Conservation (phyloP, 2,329 filamentous ascomycete species). For the Aspergillus jensenii region DNA sequence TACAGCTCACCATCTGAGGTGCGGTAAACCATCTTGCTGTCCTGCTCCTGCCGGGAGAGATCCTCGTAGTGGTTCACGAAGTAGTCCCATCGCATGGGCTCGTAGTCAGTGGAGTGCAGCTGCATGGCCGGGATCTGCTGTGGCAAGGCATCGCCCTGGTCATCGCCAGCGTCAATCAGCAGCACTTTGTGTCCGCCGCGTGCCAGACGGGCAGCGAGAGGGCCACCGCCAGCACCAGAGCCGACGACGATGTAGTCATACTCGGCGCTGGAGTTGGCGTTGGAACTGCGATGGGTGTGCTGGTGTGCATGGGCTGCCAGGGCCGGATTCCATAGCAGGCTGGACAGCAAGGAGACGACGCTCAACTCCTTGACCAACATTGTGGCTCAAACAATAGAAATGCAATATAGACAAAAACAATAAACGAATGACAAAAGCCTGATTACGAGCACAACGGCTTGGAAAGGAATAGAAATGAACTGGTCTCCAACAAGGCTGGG, state of each 20-base stretch:
- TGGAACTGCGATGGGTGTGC: too few species aligned
- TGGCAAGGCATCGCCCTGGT: slow-evolving; percentile 31
- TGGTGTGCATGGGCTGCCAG: too few species aligned
- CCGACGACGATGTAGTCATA: slow-evolving; percentile 44
- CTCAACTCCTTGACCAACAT: too few species aligned
- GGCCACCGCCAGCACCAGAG: slow-evolving; percentile 39
- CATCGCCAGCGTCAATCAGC: slow-evolving; percentile 38
- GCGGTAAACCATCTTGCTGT: slow-evolving; percentile 42
- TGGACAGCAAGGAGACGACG: too few species aligned
- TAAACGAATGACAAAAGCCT: too few species aligned
- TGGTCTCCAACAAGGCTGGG: too few species aligned
- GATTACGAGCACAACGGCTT: too few species aligned
- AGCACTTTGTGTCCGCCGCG: slow-evolving; percentile 36
- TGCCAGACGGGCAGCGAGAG: slow-evolving; percentile 36
- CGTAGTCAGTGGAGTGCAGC: slow-evolving; percentile 29
- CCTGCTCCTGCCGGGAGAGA: slow-evolving; percentile 25
- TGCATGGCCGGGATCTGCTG: slow-evolving; percentile 30
- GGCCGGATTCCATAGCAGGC: too few species aligned
- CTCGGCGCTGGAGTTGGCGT: slow-evolving; percentile 12
- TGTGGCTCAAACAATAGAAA: too few species aligned
- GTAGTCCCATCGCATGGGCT: slow-evolving; percentile 33
- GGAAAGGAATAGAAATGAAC: too few species aligned
- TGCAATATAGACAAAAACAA: too few species aligned
- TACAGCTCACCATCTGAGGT: slow-evolving; percentile 52
- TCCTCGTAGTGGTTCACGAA: slow-evolving; percentile 37